These are phyloP conservation scores for Fusarium sterilihyphosum DNA, from an alignment of 2,329 filamentous ascomycete species.

Conservation along the genomic window DNA sequence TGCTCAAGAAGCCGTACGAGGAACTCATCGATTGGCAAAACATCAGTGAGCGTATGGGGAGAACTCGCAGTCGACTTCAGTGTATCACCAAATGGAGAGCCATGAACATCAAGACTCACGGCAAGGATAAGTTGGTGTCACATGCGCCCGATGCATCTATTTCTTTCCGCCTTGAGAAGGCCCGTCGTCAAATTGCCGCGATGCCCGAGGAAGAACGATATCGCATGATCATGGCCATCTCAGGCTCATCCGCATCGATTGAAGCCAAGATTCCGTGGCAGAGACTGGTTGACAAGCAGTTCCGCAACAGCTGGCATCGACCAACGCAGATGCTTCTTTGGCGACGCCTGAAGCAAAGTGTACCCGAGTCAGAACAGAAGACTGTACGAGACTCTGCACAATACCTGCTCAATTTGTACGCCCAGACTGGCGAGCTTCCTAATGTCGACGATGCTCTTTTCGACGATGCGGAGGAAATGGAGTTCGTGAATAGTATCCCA, in stretches of 20 bases:
- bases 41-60: conserved; percentile 70
- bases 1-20: conserved; percentile 57
- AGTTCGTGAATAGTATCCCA: conserved; percentile 41
- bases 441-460: conserved; percentile 45
- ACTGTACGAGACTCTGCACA: conserved; percentile 50
- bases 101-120: conserved; percentile 50
- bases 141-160: conserved; percentile 47
- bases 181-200: conserved; percentile 52
- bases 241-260: conserved; percentile 50
- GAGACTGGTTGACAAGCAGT: conserved; percentile 53
- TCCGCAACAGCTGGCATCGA: conserved; percentile 52
- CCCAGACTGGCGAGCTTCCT: conserved; percentile 48
- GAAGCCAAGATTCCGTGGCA: conserved; percentile 63
- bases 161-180: conserved; percentile 56
- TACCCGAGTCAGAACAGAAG: conserved; percentile 47
- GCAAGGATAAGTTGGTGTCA: conserved; percentile 48
- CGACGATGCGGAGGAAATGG: conserved; percentile 48
- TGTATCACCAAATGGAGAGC: conserved; percentile 74
- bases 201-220: conserved; percentile 59
- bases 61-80: conserved; percentile 71
- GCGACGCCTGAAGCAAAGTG: conserved; percentile 50
- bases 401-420: conserved; percentile 49
- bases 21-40: conserved; percentile 71
- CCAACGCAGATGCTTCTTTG: conserved; percentile 52
- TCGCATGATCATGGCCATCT: conserved; percentile 55